phyloP scores from a whole-genome alignment of 1,284 basidiomycete species.

The Cystobasidium pallidum region DNA sequence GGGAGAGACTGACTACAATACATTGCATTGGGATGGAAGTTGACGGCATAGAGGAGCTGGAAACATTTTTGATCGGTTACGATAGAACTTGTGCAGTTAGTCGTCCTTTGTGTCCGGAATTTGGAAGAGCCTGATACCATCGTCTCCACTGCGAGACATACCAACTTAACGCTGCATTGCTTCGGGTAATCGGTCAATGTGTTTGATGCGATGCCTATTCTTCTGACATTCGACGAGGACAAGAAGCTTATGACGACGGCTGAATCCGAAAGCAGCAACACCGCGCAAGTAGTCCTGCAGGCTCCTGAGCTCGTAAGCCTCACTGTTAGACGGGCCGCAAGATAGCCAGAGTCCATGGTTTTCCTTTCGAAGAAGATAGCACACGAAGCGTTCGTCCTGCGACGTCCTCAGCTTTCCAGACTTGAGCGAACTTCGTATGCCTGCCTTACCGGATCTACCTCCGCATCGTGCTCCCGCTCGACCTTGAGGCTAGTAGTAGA shows the following conservation, averaged over 20 bases:
- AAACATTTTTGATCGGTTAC: too few relatives aligned
- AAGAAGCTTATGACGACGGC: slow-evolving; percentile 7
- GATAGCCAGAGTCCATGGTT: slow-evolving; percentile 5
- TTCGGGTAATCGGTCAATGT: slow-evolving; percentile 7
- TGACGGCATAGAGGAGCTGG: too few relatives aligned
- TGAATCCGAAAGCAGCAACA: background rate
- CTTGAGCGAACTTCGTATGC: too few relatives aligned
- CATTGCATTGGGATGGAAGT: too few relatives aligned
- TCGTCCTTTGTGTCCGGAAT: too few relatives aligned
- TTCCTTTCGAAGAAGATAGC: slow-evolving; percentile 3
- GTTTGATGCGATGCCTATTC: background rate
- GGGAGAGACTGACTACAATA: too few relatives aligned
- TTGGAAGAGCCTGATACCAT: too few relatives aligned
- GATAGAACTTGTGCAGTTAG: too few relatives aligned
- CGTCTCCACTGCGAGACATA: too few relatives aligned
- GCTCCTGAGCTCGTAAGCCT: background rate
- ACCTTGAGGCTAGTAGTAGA: background rate
- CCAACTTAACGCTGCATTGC: slow-evolving; percentile 1
- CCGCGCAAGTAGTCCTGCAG: background rate
- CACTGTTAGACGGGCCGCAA: background rate
- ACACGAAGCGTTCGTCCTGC: background rate
- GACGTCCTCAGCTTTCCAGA: background rate
- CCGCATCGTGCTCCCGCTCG: background rate
- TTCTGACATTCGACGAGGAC: slow-evolving; percentile 5
- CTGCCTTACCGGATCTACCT: too few relatives aligned